Evolutionary conservation across 805 yeast genomes (phyloP).

Genomic region (Zygoascus flipseniorum): DNA sequence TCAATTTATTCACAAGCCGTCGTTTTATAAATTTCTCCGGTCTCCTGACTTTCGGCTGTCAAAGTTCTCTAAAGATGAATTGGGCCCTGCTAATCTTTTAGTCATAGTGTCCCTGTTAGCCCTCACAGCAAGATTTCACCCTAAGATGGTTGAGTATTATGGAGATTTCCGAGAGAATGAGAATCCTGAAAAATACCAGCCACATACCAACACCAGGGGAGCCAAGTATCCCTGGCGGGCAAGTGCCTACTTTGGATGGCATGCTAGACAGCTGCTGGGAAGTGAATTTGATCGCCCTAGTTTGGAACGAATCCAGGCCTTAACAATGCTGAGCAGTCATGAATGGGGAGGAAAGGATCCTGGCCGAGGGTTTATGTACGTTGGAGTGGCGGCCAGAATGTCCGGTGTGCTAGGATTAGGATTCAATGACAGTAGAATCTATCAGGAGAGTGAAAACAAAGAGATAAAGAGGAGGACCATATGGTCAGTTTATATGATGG

Average conservation of each 20-base stretch:
- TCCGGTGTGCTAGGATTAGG: conserved; percentile 4
- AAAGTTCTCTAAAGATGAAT: neutral
- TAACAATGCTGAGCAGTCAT: conserved; percentile 11
- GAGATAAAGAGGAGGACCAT: conserved; percentile 6
- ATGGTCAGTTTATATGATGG: conserved; percentile 10
- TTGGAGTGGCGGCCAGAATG: conserved; percentile 9
- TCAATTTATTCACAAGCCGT: conserved; percentile 9
- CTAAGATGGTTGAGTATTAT: neutral
- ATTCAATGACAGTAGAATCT: conserved; percentile 2
- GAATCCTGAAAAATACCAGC: neutral
- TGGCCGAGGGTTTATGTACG: conserved; percentile 8
- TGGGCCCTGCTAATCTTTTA: neutral
- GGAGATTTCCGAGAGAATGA: conserved; percentile 3
- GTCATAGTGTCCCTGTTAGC: conserved; percentile 7
- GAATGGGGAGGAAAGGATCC: conserved; percentile 8
- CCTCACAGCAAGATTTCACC: conserved; percentile 6
- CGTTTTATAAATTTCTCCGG: conserved; percentile 5
- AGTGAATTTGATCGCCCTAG: conserved; percentile 5
- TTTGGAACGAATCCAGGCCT: conserved; percentile 6
- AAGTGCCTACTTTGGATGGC: conserved; percentile 8
- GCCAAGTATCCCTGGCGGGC: neutral
- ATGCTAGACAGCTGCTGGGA: conserved; percentile 5
- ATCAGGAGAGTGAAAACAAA: neutral
- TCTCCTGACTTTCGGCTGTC: conserved; percentile 2
- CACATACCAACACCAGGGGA: neutral